Evolutionary conservation across 345 rosid species (phyloP).

Genomic region (Dimocarpus longan): DNA sequence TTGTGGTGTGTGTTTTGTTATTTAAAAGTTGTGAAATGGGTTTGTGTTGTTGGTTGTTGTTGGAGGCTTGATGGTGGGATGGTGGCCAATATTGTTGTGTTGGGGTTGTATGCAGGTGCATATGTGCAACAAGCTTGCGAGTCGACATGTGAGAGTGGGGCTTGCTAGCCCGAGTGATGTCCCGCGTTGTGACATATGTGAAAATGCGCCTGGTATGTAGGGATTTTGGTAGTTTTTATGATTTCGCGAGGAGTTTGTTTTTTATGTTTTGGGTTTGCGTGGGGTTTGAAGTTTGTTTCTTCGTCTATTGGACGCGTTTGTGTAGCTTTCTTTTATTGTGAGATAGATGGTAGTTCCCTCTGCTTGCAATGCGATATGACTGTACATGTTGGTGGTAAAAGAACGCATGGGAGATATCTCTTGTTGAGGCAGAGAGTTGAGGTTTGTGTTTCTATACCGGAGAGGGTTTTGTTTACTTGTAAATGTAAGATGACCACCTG

Average conservation of each 20-base stretch:
- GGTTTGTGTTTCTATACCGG: constrained; percentile 48
- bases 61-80: neutral
- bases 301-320: constrained; percentile 26
- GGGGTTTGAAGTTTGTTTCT: constrained; percentile 27
- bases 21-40: neutral
- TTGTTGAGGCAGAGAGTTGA: constrained; percentile 76
- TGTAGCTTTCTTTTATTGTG: constrained; percentile 87
- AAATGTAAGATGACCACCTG: neutral
- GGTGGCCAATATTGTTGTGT: neutral
- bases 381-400: constrained; percentile 90
- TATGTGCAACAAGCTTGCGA: constrained; percentile 84
- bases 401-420: constrained; percentile 78
- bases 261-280: neutral
- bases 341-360: constrained; percentile 82
- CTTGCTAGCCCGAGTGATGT: constrained; percentile 75
- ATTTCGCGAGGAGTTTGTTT: neutral
- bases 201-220: constrained; percentile 75
- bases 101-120: constrained; percentile 56
- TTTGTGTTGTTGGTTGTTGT: neutral
- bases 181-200: constrained; percentile 82
- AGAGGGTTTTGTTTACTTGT: constrained; percentile 1
- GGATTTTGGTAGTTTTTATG: constrained; percentile 8
- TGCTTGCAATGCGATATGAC: constrained; percentile 90
- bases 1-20: neutral
- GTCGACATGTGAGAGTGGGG: constrained; percentile 78